Evolutionary conservation across 495 filamentous ascomycete species (phyloP).

Genomic region (Penicillium maclennaniae): DNA sequence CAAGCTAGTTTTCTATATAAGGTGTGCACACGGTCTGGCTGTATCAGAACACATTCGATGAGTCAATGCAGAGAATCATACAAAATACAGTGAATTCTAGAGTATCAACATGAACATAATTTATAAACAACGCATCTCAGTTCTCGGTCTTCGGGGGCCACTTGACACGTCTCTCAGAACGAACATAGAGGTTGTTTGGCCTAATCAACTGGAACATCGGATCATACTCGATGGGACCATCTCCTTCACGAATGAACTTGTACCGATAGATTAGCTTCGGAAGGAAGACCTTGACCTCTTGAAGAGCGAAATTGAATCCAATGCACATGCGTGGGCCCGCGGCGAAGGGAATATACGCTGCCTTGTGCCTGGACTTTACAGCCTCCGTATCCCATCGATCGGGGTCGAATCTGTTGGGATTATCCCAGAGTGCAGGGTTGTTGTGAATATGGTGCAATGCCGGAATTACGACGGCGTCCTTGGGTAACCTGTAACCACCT

Average conservation of each 20-base stretch:
- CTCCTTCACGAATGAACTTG: constrained; percentile 40
- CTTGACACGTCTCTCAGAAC: constrained; percentile 38
- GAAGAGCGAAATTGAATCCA: constrained; percentile 56
- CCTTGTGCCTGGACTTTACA: constrained; percentile 41
- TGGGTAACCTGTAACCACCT: constrained; percentile 51
- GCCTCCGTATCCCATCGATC: constrained; percentile 52
- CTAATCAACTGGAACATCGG: constrained; percentile 54
- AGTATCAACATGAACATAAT: not conserved
- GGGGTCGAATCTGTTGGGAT: constrained; percentile 50
- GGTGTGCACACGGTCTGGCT: no score
- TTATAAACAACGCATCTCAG: not conserved
- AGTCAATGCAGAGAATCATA: not conserved
- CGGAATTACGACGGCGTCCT: constrained; percentile 44
- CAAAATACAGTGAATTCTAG: not conserved
- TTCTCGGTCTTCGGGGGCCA: constrained; percentile 35
- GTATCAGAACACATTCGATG: not conserved
- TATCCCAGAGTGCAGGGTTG: constrained; percentile 48
- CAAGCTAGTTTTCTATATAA: no score
- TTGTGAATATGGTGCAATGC: constrained; percentile 51
- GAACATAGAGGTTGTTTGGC: constrained; percentile 53
- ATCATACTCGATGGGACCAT: constrained; percentile 50
- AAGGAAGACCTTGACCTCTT: constrained; percentile 51
- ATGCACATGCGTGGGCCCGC: constrained; percentile 50
- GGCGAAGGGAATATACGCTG: constrained; percentile 51
- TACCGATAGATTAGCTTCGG: constrained; percentile 52